Percentiles rank a stretch among this genome's conserved stretches.
phyloP scores from a whole-genome alignment of 2,329 filamentous ascomycete species.

The Colletotrichum salicis region DNA sequence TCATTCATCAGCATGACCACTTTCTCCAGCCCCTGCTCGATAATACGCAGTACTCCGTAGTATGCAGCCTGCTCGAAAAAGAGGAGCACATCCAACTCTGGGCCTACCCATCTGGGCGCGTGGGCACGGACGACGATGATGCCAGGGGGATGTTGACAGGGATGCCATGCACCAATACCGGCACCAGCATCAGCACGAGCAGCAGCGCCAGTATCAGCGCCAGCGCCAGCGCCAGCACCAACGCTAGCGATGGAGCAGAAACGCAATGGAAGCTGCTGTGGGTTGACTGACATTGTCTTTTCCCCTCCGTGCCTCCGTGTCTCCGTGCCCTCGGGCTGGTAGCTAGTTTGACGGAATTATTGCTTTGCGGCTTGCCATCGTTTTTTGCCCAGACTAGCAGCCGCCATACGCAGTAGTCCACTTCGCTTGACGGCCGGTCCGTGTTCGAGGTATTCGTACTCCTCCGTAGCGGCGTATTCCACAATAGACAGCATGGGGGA shows the following conservation, averaged over 20 bases:
- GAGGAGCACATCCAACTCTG: conserved; percentile 13
- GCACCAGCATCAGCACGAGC: background rate
- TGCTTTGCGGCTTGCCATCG: background rate
- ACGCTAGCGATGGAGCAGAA: background rate
- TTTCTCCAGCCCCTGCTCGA: conserved; percentile 2
- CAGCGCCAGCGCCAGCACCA: background rate
- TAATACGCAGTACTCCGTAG: background rate
- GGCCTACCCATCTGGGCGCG: conserved; percentile 15
- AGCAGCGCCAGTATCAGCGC: background rate
- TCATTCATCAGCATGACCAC: conserved; percentile 16
- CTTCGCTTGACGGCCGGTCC: background rate
- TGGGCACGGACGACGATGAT: conserved; percentile 18
- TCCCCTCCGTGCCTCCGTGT: background rate
- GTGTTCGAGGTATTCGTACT: background rate
- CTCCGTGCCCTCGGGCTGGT: background rate
- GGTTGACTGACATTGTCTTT: background rate
- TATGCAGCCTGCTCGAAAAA: conserved; percentile 24
- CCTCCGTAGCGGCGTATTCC: background rate
- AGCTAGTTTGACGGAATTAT: conserved; percentile 26
- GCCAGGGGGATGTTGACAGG: conserved; percentile 14
- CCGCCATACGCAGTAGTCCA: background rate
- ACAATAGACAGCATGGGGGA: background rate
- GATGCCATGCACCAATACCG: conserved; percentile 1
- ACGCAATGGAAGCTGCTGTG: background rate
- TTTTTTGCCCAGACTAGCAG: background rate